Conservation (phyloP, 108 stramenopile species). For the Thalassiosira profunda region DNA sequence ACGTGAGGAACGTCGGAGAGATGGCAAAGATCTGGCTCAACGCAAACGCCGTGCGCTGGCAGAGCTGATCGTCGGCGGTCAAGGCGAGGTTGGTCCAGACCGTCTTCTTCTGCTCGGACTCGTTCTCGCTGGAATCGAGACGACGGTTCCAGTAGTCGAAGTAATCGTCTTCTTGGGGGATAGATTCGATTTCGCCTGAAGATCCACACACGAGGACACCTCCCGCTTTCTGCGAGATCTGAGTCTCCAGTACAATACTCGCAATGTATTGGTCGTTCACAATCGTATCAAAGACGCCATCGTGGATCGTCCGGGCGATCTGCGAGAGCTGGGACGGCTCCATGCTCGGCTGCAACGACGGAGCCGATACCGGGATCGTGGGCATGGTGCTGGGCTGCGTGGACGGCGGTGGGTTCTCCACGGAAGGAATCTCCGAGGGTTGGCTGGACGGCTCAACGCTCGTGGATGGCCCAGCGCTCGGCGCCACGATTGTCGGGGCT, state of each 20-base stretch:
- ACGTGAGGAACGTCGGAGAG: background rate
- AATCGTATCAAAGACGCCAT: conserved; percentile 7
- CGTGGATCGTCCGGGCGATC: conserved; percentile 11
- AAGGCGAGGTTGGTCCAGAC: conserved; percentile 44
- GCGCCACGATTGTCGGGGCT: background rate
- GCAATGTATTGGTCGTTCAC: conserved; percentile 15
- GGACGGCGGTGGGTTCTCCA: background rate
- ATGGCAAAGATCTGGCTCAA: conserved; percentile 48
- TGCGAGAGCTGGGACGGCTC: conserved; percentile 13
- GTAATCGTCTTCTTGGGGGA: conserved; percentile 20
- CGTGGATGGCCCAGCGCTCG: background rate
- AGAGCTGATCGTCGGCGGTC: conserved; percentile 46
- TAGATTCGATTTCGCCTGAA: conserved; percentile 10
- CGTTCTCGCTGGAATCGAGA: background rate
- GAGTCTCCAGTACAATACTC: conserved; percentile 1
- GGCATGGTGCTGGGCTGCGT: background rate
- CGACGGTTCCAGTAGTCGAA: conserved; percentile 19
- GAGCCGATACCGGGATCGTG: background rate
- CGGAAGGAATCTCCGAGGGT: conserved; percentile 1
- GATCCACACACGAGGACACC: conserved; percentile 31
- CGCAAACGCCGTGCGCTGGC: conserved; percentile 58
- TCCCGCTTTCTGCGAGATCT: conserved; percentile 2
- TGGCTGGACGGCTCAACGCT: background rate
- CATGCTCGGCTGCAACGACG: background rate
- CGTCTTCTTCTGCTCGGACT: conserved; percentile 33